phyloP scores from a whole-genome alignment of 192 early-diverging fungal species.

The Gonapodya prolifera region DNA sequence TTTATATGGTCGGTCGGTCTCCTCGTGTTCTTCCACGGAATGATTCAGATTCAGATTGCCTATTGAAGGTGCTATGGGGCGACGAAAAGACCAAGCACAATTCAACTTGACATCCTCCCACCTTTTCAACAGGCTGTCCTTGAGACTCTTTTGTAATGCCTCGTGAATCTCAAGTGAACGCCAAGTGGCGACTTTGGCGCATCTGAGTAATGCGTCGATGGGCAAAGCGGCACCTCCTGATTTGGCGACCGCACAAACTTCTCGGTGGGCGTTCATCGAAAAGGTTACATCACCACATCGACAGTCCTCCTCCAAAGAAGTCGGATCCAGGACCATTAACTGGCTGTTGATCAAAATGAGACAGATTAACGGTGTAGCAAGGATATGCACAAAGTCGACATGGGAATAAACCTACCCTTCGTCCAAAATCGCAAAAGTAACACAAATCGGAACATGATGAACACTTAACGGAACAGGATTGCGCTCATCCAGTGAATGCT shows the following conservation, averaged over 20 bases:
- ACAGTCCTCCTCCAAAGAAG: constrained; percentile 72
- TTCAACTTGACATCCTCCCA: constrained; percentile 8
- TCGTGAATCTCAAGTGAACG: constrained; percentile 67
- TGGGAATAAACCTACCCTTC: constrained; percentile 35
- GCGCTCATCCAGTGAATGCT: constrained; percentile 76
- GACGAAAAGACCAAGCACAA: too few species aligned
- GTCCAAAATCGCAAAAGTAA: constrained; percentile 87
- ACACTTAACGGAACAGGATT: constrained; percentile 89
- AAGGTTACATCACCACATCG: constrained; percentile 73
- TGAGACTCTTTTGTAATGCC: constrained; percentile 60
- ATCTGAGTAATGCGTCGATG: constrained; percentile 60
- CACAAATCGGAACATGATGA: constrained; percentile 89
- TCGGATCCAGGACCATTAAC: constrained; percentile 69
- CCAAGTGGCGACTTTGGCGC: constrained; percentile 64
- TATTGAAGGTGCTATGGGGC: neutral
- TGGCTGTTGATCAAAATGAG: neutral
- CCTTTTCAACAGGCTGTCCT: constrained; percentile 19
- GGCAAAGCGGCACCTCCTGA: constrained; percentile 76
- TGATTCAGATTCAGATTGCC: neutral
- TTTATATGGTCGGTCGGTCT: neutral
- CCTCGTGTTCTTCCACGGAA: neutral
- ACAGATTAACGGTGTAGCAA: neutral
- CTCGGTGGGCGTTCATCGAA: constrained; percentile 81
- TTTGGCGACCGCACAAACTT: constrained; percentile 84
- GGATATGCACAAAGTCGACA: constrained; percentile 4